Evolutionary conservation across 768 basidiomycete species (phyloP).

Genomic region (Phaffia australis): DNA sequence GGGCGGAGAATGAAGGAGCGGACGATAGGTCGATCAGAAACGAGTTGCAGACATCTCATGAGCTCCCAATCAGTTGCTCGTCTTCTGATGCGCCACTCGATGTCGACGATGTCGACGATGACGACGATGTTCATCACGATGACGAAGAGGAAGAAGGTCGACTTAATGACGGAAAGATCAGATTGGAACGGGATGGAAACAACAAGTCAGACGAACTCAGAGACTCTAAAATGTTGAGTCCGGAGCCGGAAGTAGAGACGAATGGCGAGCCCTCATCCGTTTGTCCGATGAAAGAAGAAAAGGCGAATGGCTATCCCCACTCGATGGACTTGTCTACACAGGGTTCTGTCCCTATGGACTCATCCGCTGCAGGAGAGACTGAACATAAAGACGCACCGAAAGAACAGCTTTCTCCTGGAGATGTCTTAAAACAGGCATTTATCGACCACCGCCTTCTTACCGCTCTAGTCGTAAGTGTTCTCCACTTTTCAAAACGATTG

Average conservation of each 20-base stretch:
- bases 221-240: background rate
- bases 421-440: slow-evolving; percentile 66
- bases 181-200: background rate
- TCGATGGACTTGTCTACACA: background rate
- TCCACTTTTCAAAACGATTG: background rate
- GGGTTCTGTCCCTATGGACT: slow-evolving; percentile 13
- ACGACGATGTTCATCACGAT: slow-evolving; percentile 46
- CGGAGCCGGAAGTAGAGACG: background rate
- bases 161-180: slow-evolving; percentile 43
- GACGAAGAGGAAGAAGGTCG: slow-evolving; percentile 51
- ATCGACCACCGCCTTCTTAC: slow-evolving; percentile 61
- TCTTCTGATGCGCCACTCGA: slow-evolving; percentile 6
- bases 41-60: slow-evolving; percentile 10
- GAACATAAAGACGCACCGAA: background rate
- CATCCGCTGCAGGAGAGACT: slow-evolving; percentile 27
- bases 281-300: background rate
- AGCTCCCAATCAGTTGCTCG: slow-evolving; percentile 15
- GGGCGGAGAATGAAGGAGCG: slow-evolving; percentile 43
- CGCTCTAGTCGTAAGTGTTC: slow-evolving; percentile 58
- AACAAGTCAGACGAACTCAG: slow-evolving; percentile 11
- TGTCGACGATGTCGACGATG: slow-evolving; percentile 32
- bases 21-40: slow-evolving; percentile 20
- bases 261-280: background rate
- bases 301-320: background rate
- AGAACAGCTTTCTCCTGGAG: slow-evolving; percentile 45